phyloP scores from a whole-genome alignment of 2,329 filamentous ascomycete genomes.

The Cordyceps cateniannulata region DNA sequence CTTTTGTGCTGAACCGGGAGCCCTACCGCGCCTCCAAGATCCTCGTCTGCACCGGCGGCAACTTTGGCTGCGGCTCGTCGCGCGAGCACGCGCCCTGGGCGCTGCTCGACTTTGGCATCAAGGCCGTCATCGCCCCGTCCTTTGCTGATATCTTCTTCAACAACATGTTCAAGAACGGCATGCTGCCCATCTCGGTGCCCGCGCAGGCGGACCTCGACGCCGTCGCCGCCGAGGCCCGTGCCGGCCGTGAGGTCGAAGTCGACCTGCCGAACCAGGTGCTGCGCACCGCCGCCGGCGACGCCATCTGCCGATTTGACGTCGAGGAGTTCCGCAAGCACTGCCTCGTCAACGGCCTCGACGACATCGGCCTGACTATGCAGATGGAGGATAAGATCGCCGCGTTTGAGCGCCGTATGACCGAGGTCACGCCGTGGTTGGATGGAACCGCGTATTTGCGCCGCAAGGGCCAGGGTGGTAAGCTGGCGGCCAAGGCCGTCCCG shows the following conservation, averaged over 20 bases:
- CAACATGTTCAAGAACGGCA: conserved; percentile 99
- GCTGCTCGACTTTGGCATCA: conserved; percentile 92
- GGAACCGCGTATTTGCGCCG: conserved; percentile 72
- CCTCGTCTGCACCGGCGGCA: conserved; percentile 81
- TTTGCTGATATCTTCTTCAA: conserved; percentile 84
- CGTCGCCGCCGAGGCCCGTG: conserved; percentile 70
- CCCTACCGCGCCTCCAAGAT: conserved; percentile 82
- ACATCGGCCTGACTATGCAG: conserved; percentile 92
- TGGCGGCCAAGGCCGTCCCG: conserved; percentile 55
- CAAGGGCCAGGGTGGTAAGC: conserved; percentile 46
- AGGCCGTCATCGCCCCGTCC: conserved; percentile 83
- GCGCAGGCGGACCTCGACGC: conserved; percentile 59
- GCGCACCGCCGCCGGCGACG: conserved; percentile 66
- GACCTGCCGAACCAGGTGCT: conserved; percentile 82
- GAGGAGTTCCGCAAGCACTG: conserved; percentile 95
- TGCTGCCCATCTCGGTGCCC: conserved; percentile 77
- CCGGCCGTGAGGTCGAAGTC: conserved; percentile 79
- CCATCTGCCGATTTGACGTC: conserved; percentile 75
- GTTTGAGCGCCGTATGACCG: conserved; percentile 73
- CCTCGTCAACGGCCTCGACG: conserved; percentile 85
- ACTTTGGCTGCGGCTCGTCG: conserved; percentile 91
- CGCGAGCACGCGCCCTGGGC: conserved; percentile 98
- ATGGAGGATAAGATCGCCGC: conserved; percentile 79
- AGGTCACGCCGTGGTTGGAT: conserved; percentile 84
- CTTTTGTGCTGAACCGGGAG: conserved; percentile 86